Evolutionary conservation across 2,329 filamentous ascomycete genomes (phyloP).

Genomic region (Colletotrichum aenigma): DNA sequence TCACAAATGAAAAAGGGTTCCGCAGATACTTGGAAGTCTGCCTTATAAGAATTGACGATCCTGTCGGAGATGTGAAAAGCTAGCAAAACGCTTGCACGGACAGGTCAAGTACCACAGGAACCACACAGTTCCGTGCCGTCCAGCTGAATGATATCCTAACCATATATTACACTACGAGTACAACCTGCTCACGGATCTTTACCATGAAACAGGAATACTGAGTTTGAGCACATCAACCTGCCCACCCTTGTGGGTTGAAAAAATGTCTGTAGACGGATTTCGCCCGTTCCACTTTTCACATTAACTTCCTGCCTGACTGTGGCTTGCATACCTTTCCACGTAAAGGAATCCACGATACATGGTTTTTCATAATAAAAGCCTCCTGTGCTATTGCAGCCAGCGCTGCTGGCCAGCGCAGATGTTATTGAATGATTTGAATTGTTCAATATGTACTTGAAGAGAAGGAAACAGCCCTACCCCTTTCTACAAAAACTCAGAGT

Average conservation of each 20-base stretch:
- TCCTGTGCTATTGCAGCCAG: not conserved
- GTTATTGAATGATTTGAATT: not conserved
- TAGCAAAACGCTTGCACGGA: not conserved
- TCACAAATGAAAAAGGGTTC: not conserved
- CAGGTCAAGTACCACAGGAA: not conserved
- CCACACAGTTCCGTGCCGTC: not conserved
- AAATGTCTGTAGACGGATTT: not conserved
- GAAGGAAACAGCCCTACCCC: not conserved
- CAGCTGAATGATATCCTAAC: not conserved
- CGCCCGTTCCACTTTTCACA: not conserved
- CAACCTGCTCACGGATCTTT: not conserved
- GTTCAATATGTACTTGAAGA: not conserved
- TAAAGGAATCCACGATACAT: not conserved
- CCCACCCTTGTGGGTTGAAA: not conserved
- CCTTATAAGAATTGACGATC: not conserved
- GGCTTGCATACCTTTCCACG: not conserved
- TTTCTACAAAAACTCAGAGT: not conserved
- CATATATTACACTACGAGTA: not conserved
- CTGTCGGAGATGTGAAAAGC: not conserved
- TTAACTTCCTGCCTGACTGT: not conserved
- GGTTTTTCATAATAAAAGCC: not conserved
- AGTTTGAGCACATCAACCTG: not conserved
- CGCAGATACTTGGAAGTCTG: not conserved
- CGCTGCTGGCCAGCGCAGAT: not conserved
- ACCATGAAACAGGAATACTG: not conserved